A percentile compares a stretch with the other conserved stretches of the same genome.
These are phyloP conservation scores for Arabis hirsuta DNA, from an alignment of 345 rosid species.

Conservation along the genomic window DNA sequence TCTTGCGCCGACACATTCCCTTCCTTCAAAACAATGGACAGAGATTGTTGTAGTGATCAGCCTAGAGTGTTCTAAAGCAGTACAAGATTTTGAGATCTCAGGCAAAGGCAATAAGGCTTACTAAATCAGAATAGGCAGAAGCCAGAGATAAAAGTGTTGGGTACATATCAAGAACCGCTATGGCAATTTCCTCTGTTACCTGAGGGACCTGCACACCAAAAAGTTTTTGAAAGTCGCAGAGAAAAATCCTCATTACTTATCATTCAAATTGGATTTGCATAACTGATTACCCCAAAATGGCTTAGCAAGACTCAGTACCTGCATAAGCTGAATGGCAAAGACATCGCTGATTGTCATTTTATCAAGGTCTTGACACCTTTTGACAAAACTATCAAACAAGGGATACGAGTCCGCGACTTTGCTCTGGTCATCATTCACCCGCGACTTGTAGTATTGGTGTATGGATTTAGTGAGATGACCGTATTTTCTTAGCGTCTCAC, in stretches of 20 bases:
- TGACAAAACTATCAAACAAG: slow-evolving; percentile 60
- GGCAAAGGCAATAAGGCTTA: slow-evolving; percentile 48
- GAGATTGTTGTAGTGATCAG: neutral
- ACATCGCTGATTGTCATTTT: slow-evolving; percentile 87
- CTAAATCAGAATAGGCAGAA: slow-evolving; percentile 74
- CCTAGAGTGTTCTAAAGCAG: neutral
- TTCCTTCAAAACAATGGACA: slow-evolving; percentile 19
- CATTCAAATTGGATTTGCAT: neutral
- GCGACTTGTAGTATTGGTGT: slow-evolving; percentile 58
- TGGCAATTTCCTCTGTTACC: slow-evolving; percentile 78
- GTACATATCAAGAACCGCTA: slow-evolving; percentile 74
- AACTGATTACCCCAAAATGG: neutral
- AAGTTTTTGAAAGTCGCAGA: slow-evolving; percentile 3
- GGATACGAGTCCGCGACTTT: slow-evolving; percentile 52
- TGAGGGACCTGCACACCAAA: slow-evolving; percentile 71
- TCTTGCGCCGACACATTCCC: slow-evolving; percentile 37
- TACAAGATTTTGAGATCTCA: neutral
- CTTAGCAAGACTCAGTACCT: slow-evolving; percentile 53
- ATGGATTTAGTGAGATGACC: slow-evolving; percentile 74
- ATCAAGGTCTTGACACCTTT: slow-evolving; percentile 76
- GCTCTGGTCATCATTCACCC: slow-evolving; percentile 45
- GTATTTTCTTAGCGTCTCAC: slow-evolving; percentile 78
- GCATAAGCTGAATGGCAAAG: slow-evolving; percentile 93
- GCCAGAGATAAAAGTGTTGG: slow-evolving; percentile 88
- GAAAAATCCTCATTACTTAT: neutral